Evolutionary conservation across 2,329 filamentous ascomycete genomes (phyloP).

Genomic region (Arthrobotrys entomopaga): DNA sequence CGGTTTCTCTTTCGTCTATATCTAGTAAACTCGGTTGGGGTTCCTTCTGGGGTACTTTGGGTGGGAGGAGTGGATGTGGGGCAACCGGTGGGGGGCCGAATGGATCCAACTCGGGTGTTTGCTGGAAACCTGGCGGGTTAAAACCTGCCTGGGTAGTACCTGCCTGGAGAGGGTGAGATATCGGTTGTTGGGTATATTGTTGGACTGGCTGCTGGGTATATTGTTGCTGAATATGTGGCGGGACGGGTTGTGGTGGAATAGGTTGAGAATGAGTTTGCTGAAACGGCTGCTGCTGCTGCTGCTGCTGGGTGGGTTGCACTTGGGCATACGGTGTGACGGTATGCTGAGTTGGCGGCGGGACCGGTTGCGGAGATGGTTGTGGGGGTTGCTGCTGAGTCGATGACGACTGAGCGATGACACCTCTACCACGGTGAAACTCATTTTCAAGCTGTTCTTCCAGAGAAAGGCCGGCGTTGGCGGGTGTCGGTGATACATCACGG

Average conservation of each 20-base stretch:
- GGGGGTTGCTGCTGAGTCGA: constrained; percentile 2
- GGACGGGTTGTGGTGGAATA: not conserved
- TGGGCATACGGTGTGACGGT: constrained; percentile 9
- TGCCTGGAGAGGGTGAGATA: not conserved
- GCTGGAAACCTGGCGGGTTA: not conserved
- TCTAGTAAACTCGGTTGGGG: constrained; percentile 34
- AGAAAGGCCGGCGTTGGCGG: constrained; percentile 14
- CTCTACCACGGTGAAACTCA: constrained; percentile 42
- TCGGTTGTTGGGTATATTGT: not conserved
- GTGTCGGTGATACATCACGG: constrained; percentile 22
- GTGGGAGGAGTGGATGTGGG: constrained; percentile 17
- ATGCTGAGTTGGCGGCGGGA: constrained; percentile 14
- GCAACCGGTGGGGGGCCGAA: constrained; percentile 13
- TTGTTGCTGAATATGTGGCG: constrained; percentile 5
- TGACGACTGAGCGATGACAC: constrained; percentile 26
- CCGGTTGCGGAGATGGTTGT: constrained; percentile 7
- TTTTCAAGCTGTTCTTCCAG: constrained; percentile 51
- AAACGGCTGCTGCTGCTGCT: constrained; percentile 6
- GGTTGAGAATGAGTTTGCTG: constrained; percentile 12
- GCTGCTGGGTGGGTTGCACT: constrained; percentile 5
- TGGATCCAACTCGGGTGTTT: constrained; percentile 21
- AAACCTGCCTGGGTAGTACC: too few species aligned
- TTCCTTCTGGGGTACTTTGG: constrained; percentile 28
- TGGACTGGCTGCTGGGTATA: constrained; percentile 2
- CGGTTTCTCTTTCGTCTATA: constrained; percentile 28